Evolutionary conservation across 805 yeast species (phyloP).

Genomic region (Saccharomycopsis guyanensis): DNA sequence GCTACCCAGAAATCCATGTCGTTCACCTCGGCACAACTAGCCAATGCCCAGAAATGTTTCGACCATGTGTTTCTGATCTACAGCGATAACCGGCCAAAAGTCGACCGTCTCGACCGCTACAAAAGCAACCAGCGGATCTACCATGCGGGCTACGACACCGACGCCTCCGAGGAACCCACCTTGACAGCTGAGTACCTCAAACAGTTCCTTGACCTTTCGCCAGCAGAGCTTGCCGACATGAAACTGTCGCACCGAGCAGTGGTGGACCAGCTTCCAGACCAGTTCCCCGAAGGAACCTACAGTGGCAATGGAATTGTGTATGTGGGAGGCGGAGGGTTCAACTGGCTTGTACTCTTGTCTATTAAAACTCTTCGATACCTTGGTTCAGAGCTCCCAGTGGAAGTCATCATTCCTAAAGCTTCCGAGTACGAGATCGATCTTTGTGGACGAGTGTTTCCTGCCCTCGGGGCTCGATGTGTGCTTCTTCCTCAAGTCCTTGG

Average conservation of each 20-base stretch:
- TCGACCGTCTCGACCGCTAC: slow-evolving; percentile 37
- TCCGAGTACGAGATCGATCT: slow-evolving; percentile 63
- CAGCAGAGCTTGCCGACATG: slow-evolving; percentile 37
- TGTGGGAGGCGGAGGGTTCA: slow-evolving; percentile 56
- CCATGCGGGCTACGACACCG: slow-evolving; percentile 45
- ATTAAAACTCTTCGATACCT: slow-evolving; percentile 40
- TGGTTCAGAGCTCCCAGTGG: slow-evolving; percentile 56
- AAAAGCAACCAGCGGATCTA: slow-evolving; percentile 40
- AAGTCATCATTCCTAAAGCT: slow-evolving; percentile 57
- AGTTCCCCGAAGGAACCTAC: slow-evolving; percentile 38
- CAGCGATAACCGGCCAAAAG: slow-evolving; percentile 38
- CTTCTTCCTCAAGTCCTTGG: slow-evolving; percentile 58
- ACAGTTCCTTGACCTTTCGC: slow-evolving; percentile 39
- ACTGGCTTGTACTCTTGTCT: slow-evolving; percentile 46
- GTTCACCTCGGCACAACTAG: slow-evolving; percentile 30
- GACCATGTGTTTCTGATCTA: slow-evolving; percentile 35
- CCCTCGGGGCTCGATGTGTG: slow-evolving; percentile 56
- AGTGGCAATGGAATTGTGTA: slow-evolving; percentile 53
- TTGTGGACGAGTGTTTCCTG: slow-evolving; percentile 56
- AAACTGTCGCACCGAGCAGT: slow-evolving; percentile 40
- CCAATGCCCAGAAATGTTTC: slow-evolving; percentile 36
- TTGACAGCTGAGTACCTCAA: slow-evolving; percentile 48
- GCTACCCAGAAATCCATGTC: slow-evolving; percentile 24
- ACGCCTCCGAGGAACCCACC: slow-evolving; percentile 27
- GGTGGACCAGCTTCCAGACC: slow-evolving; percentile 40